Evolutionary conservation across 768 basidiomycete species (phyloP), one percentile per base, ranked within the genome.

Genomic region (Clitopilus hobsonii): DNA sequence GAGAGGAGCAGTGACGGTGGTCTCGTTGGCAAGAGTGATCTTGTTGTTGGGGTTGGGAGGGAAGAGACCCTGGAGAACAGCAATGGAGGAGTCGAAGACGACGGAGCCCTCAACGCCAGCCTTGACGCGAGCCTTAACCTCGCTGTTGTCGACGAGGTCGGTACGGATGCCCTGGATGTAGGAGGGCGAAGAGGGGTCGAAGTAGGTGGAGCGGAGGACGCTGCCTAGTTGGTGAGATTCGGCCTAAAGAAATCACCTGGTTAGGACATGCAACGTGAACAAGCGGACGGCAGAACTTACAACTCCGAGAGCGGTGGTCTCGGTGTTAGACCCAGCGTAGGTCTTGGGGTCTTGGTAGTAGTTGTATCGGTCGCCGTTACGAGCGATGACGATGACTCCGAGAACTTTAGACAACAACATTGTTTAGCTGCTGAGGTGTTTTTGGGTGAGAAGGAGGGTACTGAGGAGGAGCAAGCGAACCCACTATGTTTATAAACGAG

Each of bases 11-110:
- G 81, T 69, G 59, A 94, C 74, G 23, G 75, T 81, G 13, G 84
- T 83, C 54, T 84, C 89, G 59, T 95, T 91, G 2, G 92, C 92
- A 14, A 95, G 84, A 5, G 75, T 76, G 60, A 88, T 87, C 64
- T 80, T 84, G 71, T 89, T 88, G 30, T 80, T 75, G 8, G 75
- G 71, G 65, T 80, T 88, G n/a, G 91, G 90, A 22, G 91, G 91
- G 79, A 86, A 92, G 49, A 94, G 76, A 38, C 91, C 91, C 70
- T 94, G 93, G 38, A 92, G 80, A 52, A 92, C 75, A 26, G 92
- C 91, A 52, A 88, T 86, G 27, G 90, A 86, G 5, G 88, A 88
- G 76, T 94, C 91, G 69, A 91, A 89, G 61, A 93, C 90, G 51
- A 89, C 85, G n/a, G 83, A 76, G 48, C 91, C 91, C 66, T 94